Base-by-base conservation (phyloP, 2,329 filamentous ascomycete species). In the Sclerotiophoma versabilis region DNA sequence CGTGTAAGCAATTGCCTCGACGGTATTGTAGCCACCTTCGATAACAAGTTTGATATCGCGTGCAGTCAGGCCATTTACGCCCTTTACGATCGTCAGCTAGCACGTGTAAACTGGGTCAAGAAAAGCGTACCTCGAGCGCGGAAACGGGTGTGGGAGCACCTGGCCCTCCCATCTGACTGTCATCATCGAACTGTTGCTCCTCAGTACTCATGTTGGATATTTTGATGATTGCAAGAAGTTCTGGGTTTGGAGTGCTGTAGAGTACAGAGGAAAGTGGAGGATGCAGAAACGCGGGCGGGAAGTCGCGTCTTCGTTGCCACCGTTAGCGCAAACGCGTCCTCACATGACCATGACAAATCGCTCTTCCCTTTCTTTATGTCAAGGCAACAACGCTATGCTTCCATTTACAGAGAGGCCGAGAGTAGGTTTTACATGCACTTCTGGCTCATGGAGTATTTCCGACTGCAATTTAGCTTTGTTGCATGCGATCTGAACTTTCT, bases 1-100 rank as follows among this genome's bases (percentile, higher is more conserved):
- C 73, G 95, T 98, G 73, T 99, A 99, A 43, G 95, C 95, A 57
- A 99, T 90, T 2, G 93, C 89, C 76, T 99, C 95, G 30, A 99
- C 92, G 0, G 95, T 99, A 74, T 98, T 92, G 76, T 87, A 98
- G 5, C 95, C 95, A 32, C 91, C 93, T 69, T 98, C 93, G 15
- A 96, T 81, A 19, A 99, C 86, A 32, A 97, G 81, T 73, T 97
- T 95, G 65, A 98, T 96, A 73, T 99, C 95, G 69, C 96, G 87
- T 65, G 93, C 93, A n/a, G 93, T 96, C 63, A 98, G 79, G 12
- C 93, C 93, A 38, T 90, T 87, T 57, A 96, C 81, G 25, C 93
- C 93, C 92, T 96, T 58, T 7, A n/a, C 48, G 7, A 4, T 49
- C 68, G 57, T 49, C 42, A 46, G 45, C 25, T 34, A 30, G 1